Conservation (phyloP, 2,329 filamentous ascomycete genomes). For the Cercospora janseana region DNA sequence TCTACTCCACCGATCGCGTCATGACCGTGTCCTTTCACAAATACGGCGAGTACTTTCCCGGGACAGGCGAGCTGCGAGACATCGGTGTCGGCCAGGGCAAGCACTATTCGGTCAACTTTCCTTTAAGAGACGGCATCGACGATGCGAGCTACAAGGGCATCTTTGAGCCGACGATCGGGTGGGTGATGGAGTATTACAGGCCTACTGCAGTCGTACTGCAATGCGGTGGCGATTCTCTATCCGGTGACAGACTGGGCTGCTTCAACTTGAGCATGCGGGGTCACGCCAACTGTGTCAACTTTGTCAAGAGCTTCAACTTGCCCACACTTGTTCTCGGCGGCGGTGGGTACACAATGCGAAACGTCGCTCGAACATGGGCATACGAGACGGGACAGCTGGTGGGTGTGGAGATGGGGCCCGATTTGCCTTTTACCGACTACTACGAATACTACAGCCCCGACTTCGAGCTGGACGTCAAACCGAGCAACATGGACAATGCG, state of each 20-base stretch:
- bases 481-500: slow-evolving; percentile 71
- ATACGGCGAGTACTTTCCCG: slow-evolving; percentile 70
- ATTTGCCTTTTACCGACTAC: slow-evolving; percentile 95
- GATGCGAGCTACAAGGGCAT: slow-evolving; percentile 66
- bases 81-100: slow-evolving; percentile 67
- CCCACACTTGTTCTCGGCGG: slow-evolving; percentile 66
- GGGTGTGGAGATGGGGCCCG: slow-evolving; percentile 73
- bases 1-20: slow-evolving; percentile 68
- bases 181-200: slow-evolving; percentile 67
- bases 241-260: slow-evolving; percentile 65
- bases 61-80: slow-evolving; percentile 66
- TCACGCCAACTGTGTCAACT: slow-evolving; percentile 68
- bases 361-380: slow-evolving; percentile 61
- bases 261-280: slow-evolving; percentile 70
- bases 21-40: slow-evolving; percentile 73
- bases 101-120: slow-evolving; percentile 68
- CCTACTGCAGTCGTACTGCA: slow-evolving; percentile 67
- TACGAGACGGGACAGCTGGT: slow-evolving; percentile 76
- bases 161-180: slow-evolving; percentile 66
- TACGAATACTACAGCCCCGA: slow-evolving; percentile 76
- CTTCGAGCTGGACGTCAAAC: slow-evolving; percentile 66
- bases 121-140: slow-evolving; percentile 66
- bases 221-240: slow-evolving; percentile 66
- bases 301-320: slow-evolving; percentile 65
- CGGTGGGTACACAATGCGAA: slow-evolving; percentile 69